Evolutionary conservation across 345 rosid species (phyloP).

Genomic region (Ceriops decandra): DNA sequence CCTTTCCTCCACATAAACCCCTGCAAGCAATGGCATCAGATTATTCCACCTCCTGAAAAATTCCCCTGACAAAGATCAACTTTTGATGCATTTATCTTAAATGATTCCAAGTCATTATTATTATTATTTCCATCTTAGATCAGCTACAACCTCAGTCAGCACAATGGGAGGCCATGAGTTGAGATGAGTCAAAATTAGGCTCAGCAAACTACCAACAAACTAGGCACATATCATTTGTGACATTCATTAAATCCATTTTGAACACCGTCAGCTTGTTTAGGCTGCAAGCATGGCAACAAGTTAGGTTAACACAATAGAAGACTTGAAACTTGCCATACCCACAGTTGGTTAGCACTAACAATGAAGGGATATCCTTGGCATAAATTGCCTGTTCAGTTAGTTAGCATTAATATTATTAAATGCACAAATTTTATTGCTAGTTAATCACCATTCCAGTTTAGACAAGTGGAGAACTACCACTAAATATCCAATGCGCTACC

Average conservation of each 20-base stretch:
- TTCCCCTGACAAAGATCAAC: neutral
- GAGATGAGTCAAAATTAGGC: neutral
- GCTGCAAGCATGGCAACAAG: neutral
- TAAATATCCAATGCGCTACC: neutral
- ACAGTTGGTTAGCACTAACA: too few relatives aligned
- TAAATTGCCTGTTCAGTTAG: too few relatives aligned
- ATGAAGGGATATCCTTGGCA: too few relatives aligned
- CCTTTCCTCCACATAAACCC: conserved; percentile 79
- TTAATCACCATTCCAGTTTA: too few relatives aligned
- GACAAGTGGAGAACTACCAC: too few relatives aligned
- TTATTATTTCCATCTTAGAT: neutral
- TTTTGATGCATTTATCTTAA: neutral
- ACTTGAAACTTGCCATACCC: neutral
- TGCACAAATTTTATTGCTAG: too few relatives aligned
- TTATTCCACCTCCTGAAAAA: conserved; percentile 5
- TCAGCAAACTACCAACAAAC: neutral
- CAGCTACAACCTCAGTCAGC: neutral
- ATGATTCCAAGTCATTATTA: neutral
- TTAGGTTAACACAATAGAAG: neutral
- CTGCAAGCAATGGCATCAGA: conserved; percentile 36
- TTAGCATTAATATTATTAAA: too few relatives aligned
- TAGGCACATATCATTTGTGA: neutral
- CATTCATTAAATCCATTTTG: neutral
- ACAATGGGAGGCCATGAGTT: neutral
- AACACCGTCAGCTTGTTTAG: neutral